These are phyloP conservation scores for Aspergillus sp. DNA, from an alignment of 2,329 filamentous ascomycete species.

Conservation along the genomic window DNA sequence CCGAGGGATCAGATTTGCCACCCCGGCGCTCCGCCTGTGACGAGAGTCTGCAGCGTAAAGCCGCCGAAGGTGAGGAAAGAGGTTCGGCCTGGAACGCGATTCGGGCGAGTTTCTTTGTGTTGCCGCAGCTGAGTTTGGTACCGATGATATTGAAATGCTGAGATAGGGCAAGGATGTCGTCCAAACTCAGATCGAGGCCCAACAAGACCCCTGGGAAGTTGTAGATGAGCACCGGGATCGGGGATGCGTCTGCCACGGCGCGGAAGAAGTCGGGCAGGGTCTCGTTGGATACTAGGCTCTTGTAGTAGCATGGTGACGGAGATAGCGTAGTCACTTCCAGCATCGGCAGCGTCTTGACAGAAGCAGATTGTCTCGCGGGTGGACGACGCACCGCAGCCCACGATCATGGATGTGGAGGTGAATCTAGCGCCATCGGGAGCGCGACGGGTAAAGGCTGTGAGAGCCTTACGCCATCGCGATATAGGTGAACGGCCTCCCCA, in stretches of 20 bases:
- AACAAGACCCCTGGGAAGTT: constrained; percentile 63
- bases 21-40: constrained; percentile 72
- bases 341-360: constrained; percentile 59
- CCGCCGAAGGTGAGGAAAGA: constrained; percentile 79
- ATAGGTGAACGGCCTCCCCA: constrained; percentile 72
- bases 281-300: constrained; percentile 54
- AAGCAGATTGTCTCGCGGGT: constrained; percentile 63
- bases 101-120: constrained; percentile 62
- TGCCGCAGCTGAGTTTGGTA: constrained; percentile 65
- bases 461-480: constrained; percentile 56
- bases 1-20: constrained; percentile 79
- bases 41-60: constrained; percentile 74
- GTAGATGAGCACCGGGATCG: constrained; percentile 61
- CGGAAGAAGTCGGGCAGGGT: constrained; percentile 57
- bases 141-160: constrained; percentile 59
- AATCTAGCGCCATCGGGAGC: constrained; percentile 62
- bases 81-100: constrained; percentile 43
- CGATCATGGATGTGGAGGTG: constrained; percentile 60
- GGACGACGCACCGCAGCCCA: constrained; percentile 66
- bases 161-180: constrained; percentile 52
- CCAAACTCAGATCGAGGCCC: constrained; percentile 60
- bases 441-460: constrained; percentile 61
- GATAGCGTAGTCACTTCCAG: constrained; percentile 67
- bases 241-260: constrained; percentile 52
- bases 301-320: constrained; percentile 69